Evolutionary conservation across 257 asterid genomes (phyloP).

Genomic region (Nicotiana otophora): DNA sequence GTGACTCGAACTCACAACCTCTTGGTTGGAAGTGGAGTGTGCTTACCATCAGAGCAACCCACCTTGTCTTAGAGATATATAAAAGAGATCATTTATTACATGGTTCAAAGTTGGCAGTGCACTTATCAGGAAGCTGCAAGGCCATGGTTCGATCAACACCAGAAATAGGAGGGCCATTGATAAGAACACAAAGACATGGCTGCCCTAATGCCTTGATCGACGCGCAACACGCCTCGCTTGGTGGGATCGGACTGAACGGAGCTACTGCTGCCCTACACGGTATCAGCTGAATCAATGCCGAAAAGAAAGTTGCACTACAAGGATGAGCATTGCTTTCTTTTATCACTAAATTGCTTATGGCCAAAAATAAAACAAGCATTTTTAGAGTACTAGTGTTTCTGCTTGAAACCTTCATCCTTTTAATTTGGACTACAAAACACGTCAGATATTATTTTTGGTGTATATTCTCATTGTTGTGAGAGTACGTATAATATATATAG

Average conservation of each 20-base stretch:
- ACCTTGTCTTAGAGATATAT: neutral
- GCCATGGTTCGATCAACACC: constrained; percentile 83
- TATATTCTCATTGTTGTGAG: neutral
- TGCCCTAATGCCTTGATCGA: constrained; percentile 86
- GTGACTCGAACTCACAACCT: too few species aligned
- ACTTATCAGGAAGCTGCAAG: constrained; percentile 78
- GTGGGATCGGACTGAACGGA: constrained; percentile 62
- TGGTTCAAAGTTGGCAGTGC: constrained; percentile 78
- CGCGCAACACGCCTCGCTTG: constrained; percentile 76
- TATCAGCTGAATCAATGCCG: constrained; percentile 76
- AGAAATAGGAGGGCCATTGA: constrained; percentile 90
- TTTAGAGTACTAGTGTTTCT: neutral
- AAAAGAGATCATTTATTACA: constrained; percentile 28
- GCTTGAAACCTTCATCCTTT: constrained; percentile 29
- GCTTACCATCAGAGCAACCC: too few species aligned
- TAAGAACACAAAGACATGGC: constrained; percentile 78
- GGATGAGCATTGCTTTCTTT: constrained; percentile 38
- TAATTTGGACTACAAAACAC: neutral
- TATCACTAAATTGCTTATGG: constrained; percentile 14
- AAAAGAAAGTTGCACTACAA: constrained; percentile 68
- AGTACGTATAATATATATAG: neutral
- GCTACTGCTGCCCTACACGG: constrained; percentile 87
- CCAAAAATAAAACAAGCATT: constrained; percentile 28
- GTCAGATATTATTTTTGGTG: neutral
- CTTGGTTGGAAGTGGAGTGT: too few species aligned